Evolutionary conservation across 2,329 filamentous ascomycete genomes (phyloP).

Genomic region (Aspergillus neotritici): DNA sequence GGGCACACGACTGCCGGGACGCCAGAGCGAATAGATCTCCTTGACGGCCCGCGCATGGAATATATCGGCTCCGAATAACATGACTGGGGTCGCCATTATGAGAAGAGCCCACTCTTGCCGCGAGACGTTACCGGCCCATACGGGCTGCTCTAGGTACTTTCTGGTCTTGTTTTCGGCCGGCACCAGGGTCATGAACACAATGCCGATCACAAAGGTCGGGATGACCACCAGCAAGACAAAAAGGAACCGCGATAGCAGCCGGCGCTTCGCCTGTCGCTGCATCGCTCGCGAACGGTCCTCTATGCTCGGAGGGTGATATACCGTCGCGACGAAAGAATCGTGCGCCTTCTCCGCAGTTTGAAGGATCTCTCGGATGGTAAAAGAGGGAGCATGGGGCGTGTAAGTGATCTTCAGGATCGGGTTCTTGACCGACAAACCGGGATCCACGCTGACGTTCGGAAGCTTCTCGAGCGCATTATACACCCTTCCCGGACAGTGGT

Average conservation of each 20-base stretch:
- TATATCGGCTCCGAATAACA: slow-evolving; percentile 77
- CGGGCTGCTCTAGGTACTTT: slow-evolving; percentile 63
- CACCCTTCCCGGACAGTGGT: slow-evolving; percentile 57
- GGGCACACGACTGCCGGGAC: slow-evolving; percentile 65
- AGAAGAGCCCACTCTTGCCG: slow-evolving; percentile 75
- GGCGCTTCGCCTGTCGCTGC: slow-evolving; percentile 61
- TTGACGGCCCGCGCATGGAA: slow-evolving; percentile 77
- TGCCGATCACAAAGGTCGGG: slow-evolving; percentile 79
- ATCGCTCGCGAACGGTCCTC: slow-evolving; percentile 75
- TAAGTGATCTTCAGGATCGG: slow-evolving; percentile 70
- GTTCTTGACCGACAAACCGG: slow-evolving; percentile 51
- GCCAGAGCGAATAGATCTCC: slow-evolving; percentile 73
- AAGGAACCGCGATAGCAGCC: slow-evolving; percentile 64
- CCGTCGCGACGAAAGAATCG: slow-evolving; percentile 57
- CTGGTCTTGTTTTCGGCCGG: slow-evolving; percentile 53
- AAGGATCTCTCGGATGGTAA: slow-evolving; percentile 73
- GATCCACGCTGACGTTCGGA: slow-evolving; percentile 42
- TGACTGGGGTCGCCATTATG: slow-evolving; percentile 76
- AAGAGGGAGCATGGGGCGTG: slow-evolving; percentile 57
- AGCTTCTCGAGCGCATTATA: slow-evolving; percentile 35
- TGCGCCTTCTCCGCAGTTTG: slow-evolving; percentile 62
- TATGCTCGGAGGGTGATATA: slow-evolving; percentile 75
- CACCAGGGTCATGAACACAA: slow-evolving; percentile 85
- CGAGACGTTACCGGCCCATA: slow-evolving; percentile 64
- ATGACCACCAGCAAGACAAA: slow-evolving; percentile 66